phyloP scores from a whole-genome alignment of 257 asterid genomes.

The Capsicum baccatum region DNA sequence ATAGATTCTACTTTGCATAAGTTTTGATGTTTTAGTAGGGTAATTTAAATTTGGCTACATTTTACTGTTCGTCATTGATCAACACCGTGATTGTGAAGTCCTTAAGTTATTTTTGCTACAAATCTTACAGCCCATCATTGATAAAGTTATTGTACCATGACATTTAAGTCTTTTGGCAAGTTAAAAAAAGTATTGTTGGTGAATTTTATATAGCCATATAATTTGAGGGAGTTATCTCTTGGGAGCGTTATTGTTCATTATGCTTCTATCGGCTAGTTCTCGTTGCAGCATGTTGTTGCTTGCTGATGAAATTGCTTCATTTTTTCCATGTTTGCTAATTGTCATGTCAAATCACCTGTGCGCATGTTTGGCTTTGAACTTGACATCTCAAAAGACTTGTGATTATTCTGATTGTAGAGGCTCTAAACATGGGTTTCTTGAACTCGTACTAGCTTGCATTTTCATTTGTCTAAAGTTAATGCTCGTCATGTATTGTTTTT shows the following conservation, averaged over 20 bases:
- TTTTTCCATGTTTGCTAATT: not conserved
- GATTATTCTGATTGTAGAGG: not conserved
- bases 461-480: not conserved
- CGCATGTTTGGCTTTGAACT: not conserved
- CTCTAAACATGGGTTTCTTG: not conserved
- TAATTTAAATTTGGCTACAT: not conserved
- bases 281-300: not conserved
- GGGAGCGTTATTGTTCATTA: not conserved
- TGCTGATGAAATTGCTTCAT: not conserved
- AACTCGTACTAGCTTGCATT: not conserved
- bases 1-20: not conserved
- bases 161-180: not conserved
- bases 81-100: not conserved
- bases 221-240: not conserved
- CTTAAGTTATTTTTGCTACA: not conserved
- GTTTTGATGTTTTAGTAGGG: not conserved
- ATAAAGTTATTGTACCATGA: not conserved
- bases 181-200: not conserved
- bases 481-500: not conserved
- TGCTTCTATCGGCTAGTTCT: slow-evolving; percentile 6
- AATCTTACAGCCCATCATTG: too few species aligned
- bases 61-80: not conserved
- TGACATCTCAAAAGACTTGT: not conserved
- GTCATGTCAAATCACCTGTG: not conserved
- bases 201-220: slow-evolving; percentile 1